Base-by-base conservation (phyloP, 2,329 filamentous ascomycete species). In the Cytospora leucostoma region DNA sequence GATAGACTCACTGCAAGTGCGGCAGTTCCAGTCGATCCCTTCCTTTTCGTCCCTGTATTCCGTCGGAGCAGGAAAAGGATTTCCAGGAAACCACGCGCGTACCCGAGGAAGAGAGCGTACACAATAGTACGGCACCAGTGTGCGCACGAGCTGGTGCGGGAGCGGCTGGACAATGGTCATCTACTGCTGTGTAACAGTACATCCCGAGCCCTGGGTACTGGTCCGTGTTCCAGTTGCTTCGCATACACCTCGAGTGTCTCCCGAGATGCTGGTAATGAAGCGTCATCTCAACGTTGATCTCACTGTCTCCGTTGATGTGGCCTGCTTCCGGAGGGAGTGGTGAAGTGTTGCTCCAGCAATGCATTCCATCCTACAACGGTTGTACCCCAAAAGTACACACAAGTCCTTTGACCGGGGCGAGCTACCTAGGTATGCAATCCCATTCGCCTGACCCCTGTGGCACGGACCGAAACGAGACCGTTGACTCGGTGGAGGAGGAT, bases 291-390 rank as follows among this genome's bases (percentile, higher is more conserved):
- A 50, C 8, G 37, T 27, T 34, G 10, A 32, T 17, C 11, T 33
- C 54, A 47, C 55, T 44, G 19, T 2, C 21, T 11, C 7, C 47
- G 19, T n/a, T 34, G 38, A 38, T 47, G 12, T 49, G n/a, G 21
- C 44, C n/a, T 47, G 44, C 44, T 47, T 47, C 5, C 44, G 44
- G 44, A 17, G 44, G 7, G n/a, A 1, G n/a, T 47, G 44, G 4
- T 47, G 44, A 47, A 19, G 15, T 32, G 56, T 32, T 58, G 56
- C 56, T 37, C 44, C 44, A 33, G 56, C 17, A 34, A 27, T 58
- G 32, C 56, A 47, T 33, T 19, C 56, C 40, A 47, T 21, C 10
- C 17, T 10, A 19, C n/a, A 21, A 47, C 32, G 11, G 6, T 37
- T 21, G 44, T 58, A 58, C 56, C 27, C 2, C 19, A 35, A 7